Evolutionary conservation across 2,329 filamentous ascomycete genomes (phyloP), one percentile per base, ranked within the genome.

Genomic region (Triangularia setosa): DNA sequence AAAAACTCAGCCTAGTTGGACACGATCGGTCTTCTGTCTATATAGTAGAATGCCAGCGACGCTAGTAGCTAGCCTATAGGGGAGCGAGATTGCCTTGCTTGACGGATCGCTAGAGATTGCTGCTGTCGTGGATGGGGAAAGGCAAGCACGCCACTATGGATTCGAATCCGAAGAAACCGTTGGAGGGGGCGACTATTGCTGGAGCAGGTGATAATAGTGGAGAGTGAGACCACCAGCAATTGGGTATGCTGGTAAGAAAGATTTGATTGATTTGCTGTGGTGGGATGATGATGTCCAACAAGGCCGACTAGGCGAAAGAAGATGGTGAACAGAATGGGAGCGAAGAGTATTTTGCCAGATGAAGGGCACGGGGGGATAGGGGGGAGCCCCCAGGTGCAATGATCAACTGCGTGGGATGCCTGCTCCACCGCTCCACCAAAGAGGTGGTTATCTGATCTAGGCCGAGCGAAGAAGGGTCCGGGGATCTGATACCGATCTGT

Each of bases 361-460:
- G 40, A 18, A 44, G 44, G 40, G 21, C 12, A 44, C 24, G 52
- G 48, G 60, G 18, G 30, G 28, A 27, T 44, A 48, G 25, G 23
- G 57, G 40, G 40, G 57, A 59, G 57, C 23, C 18, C 57, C 57
- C 16, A 44, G 21, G 40, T 48, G 33, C 40, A 48, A 48, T 48
- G 40, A 48, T 48, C 40, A 48, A 48, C 40, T 48, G 40, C 40
- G 40, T 48, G 40, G 40, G 40, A 48, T 48, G 40, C n/a, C 40
- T 48, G 8, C 40, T 48, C 40, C 56, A 59, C 48, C n/a, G 55
- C 61, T 64, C 64, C 63, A 65, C 67, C 27, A 57, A 28, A 25
- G 58, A 57, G 53, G 53, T 35, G 44, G 61, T 67, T 68, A 68
- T 68, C 65, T 64, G 67, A 68, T 68, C 65, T 53, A 44, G 24